A percentile compares a stretch with the other conserved stretches of the same genome.
phyloP scores from a whole-genome alignment of 2,329 filamentous ascomycete species.

The Cercospora janseana region DNA sequence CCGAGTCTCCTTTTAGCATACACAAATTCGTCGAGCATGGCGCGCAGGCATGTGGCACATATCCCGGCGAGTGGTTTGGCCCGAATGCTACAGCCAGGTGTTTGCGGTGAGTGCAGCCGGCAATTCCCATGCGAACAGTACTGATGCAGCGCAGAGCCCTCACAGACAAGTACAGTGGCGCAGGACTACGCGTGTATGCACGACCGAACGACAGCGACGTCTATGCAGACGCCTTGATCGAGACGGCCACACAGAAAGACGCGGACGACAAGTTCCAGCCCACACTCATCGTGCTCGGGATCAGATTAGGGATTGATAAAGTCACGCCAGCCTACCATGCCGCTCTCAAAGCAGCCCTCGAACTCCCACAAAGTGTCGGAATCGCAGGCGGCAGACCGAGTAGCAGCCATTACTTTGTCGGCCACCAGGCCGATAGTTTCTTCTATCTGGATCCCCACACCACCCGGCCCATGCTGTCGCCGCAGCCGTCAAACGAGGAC shows the following conservation, averaged over 20 bases:
- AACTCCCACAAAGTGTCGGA: conserved; percentile 89
- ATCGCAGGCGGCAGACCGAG: conserved; percentile 94
- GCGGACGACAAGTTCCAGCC: conserved; percentile 68
- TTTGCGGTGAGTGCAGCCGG: conserved; percentile 69
- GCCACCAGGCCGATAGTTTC: conserved; percentile 70
- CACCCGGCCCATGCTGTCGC: conserved; percentile 70
- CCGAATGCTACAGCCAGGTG: conserved; percentile 94
- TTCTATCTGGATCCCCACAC: conserved; percentile 96
- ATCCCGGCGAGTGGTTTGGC: conserved; percentile 97
- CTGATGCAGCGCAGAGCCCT: conserved; percentile 61
- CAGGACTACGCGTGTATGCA: conserved; percentile 75
- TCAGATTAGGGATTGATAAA: conserved; percentile 86
- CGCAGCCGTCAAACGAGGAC: conserved; percentile 63
- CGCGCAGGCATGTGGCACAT: conserved; percentile 82
- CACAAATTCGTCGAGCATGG: conserved; percentile 92
- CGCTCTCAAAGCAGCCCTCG: conserved; percentile 78
- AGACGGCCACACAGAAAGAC: conserved; percentile 62
- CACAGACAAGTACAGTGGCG: conserved; percentile 61
- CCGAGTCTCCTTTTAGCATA: conserved; percentile 84
- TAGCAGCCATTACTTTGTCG: conserved; percentile 77
- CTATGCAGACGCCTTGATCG: conserved; percentile 84
- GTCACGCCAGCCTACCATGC: conserved; percentile 95
- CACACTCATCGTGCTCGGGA: conserved; percentile 84
- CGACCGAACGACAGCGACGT: conserved; percentile 89
- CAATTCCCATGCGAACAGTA: neutral